Percentiles rank a stretch among this genome's conserved stretches.
phyloP scores from a whole-genome alignment of 257 asterid genomes.

The Rehmannia glutinosa region DNA sequence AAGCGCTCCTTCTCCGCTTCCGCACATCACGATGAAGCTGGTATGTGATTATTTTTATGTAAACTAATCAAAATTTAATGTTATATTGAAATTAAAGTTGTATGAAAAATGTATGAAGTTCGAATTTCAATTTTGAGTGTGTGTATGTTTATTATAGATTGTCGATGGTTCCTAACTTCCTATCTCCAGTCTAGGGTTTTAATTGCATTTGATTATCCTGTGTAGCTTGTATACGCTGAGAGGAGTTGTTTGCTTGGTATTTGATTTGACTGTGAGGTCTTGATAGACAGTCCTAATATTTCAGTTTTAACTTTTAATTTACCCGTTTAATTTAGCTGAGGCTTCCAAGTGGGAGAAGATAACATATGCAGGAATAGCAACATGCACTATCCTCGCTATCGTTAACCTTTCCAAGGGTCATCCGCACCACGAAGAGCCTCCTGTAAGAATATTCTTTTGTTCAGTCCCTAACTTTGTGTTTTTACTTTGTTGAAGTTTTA shows the following conservation, averaged over 20 bases:
- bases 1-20: conserved; percentile 66
- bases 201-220: not conserved
- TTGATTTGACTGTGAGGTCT: not conserved
- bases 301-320: not conserved
- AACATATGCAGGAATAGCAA: conserved; percentile 39
- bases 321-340: conserved; percentile 50
- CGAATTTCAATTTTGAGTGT: not conserved
- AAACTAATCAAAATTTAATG: not conserved
- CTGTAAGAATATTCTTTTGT: conserved; percentile 41
- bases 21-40: conserved; percentile 72
- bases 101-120: no score
- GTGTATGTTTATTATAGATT: not conserved
- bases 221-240: not conserved
- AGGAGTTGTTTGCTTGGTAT: no score
- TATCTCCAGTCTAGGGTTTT: conserved; percentile 3
- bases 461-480: not conserved
- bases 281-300: not conserved
- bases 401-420: conserved; percentile 73
- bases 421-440: conserved; percentile 63
- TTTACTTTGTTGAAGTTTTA: not conserved
- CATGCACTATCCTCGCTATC: conserved; percentile 46
- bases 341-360: conserved; percentile 94
- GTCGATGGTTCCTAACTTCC: not conserved
- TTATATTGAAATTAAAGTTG: not conserved
- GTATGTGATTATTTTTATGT: conserved; percentile 28